phyloP scores from a whole-genome alignment of 306 rosid genomes.

The Parietaria judaica region DNA sequence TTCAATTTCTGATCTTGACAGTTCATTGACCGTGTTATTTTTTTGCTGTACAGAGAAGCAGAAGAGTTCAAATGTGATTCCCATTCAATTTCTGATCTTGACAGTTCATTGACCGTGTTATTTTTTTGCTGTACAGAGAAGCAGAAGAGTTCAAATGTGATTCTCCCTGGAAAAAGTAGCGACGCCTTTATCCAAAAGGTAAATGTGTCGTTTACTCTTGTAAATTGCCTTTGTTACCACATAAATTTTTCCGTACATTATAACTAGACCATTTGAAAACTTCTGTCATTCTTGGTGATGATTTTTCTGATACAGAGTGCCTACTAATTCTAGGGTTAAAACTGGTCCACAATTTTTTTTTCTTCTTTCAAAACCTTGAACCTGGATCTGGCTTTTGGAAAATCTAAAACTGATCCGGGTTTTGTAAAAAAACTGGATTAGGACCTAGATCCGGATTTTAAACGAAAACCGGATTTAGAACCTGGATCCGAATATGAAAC shows the following conservation, averaged over 20 bases:
- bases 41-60: slow-evolving; percentile 39
- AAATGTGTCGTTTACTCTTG: slow-evolving; percentile 5
- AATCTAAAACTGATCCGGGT: too few relatives aligned
- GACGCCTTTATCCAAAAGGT: slow-evolving; percentile 64
- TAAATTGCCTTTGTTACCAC: neutral
- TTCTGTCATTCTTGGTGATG: neutral
- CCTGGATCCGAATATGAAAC: too few relatives aligned
- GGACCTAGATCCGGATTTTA: too few relatives aligned
- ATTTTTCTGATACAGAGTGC: too few relatives aligned
- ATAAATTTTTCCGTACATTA: neutral
- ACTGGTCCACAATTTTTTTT: too few relatives aligned
- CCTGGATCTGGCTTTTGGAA: too few relatives aligned
- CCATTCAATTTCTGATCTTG: neutral
- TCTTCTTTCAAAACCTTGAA: too few relatives aligned
- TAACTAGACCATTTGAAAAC: neutral
- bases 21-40: slow-evolving; percentile 7
- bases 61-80: slow-evolving; percentile 30
- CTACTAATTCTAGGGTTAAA: too few relatives aligned
- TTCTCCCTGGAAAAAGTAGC: slow-evolving; percentile 44
- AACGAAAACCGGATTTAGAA: too few relatives aligned
- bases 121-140: slow-evolving; percentile 51
- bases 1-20: neutral
- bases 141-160: slow-evolving; percentile 36
- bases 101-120: slow-evolving; percentile 4
- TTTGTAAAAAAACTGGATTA: too few relatives aligned